Percentiles rank a stretch among this genome's conserved stretches.
These are phyloP conservation scores for Xanthoconium purpureum DNA, from an alignment of 768 basidiomycete genomes.

Conservation along the genomic window DNA sequence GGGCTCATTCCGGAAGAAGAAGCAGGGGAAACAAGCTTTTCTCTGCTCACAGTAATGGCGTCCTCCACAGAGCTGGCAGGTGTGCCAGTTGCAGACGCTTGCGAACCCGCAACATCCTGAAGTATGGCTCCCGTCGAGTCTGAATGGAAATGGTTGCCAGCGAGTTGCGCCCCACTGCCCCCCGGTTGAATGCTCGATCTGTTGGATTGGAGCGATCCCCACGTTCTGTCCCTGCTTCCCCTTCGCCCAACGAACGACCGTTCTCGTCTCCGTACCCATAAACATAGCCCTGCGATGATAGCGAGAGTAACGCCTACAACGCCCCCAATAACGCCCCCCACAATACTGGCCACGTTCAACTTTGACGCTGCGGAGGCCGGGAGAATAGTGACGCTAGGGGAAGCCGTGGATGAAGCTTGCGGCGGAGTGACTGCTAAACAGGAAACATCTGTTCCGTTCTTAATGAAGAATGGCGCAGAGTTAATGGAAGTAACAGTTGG, in stretches of 20 bases:
- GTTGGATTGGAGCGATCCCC: slow-evolving; percentile 29
- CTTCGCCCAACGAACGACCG: slow-evolving; percentile 25
- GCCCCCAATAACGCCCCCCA: slow-evolving; percentile 52
- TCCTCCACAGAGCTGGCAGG: slow-evolving; percentile 25
- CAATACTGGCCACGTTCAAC: slow-evolving; percentile 43
- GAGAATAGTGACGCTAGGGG: slow-evolving; percentile 6
- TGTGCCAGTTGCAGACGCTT: slow-evolving; percentile 13
- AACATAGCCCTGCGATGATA: slow-evolving; percentile 31
- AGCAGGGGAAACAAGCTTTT: slow-evolving; percentile 21
- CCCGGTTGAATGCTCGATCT: slow-evolving; percentile 13
- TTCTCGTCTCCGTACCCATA: slow-evolving; percentile 26
- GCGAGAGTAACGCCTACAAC: slow-evolving; percentile 35
- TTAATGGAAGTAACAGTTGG: background rate
- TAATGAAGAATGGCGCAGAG: slow-evolving; percentile 36
- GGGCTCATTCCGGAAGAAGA: slow-evolving; percentile 17
- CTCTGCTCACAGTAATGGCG: slow-evolving; percentile 12
- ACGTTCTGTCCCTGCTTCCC: slow-evolving; percentile 18
- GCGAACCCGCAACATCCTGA: slow-evolving; percentile 11
- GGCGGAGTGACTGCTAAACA: slow-evolving; percentile 29
- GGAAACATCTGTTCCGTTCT: slow-evolving; percentile 34
- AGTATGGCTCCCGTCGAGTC: slow-evolving; percentile 22
- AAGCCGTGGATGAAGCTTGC: slow-evolving; percentile 12
- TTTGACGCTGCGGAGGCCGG: slow-evolving; percentile 10
- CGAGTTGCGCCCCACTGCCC: background rate
- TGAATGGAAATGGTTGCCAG: slow-evolving; percentile 16